Base-by-base conservation (phyloP, 1,284 basidiomycete genomes). In the Peniophora sp. region DNA sequence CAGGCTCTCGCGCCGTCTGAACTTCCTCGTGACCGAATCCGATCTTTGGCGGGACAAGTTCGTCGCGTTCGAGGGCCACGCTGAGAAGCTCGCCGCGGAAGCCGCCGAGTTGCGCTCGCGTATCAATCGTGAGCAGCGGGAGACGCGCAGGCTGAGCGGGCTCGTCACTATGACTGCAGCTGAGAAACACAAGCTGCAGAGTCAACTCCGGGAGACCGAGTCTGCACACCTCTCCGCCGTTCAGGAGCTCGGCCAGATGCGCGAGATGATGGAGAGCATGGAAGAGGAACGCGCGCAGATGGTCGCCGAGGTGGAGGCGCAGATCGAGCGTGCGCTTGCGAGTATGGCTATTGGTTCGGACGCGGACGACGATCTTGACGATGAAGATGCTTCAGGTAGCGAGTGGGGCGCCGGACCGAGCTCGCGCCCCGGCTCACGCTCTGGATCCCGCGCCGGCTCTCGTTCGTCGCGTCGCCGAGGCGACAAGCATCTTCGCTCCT, bases 11-110 rank as follows among this genome's bases (percentile, higher is more conserved):
- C 78, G 88, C 53, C 76, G 90, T 39, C 77, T 93, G 57, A 92
- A 93, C 69, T 93, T 93, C 73, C 72, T 93, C 58, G 92, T 93
- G 88, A 91, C 88, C 3, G 90, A 93, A 67, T 84, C 82, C 14
- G 90, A 93, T 62, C 71, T 93, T 42, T 93, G 90, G 90, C 74
- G 90, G 55, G 88, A 91, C 69, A 93, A 93, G 65, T 93, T 93
- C 59, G 88, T 92, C 41, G 88, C 88, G 23, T 93, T 93, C 58
- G 90, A 93, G 66, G 84, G 88, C 67, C 91, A 93, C 60, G 91
- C 91, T n/a, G 91, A 93, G 70, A 90, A 90, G 64, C 72, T 93
- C 44, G 91, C 88, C 59, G 78, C 75, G 22, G 90, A 93, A 67
- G 91, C 91, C 24, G 81, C 78, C 46, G 90, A 92, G 52, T 69